Evolutionary conservation across 176 grass and related monocot genomes (phyloP).

Genomic region (Typha latifolia): DNA sequence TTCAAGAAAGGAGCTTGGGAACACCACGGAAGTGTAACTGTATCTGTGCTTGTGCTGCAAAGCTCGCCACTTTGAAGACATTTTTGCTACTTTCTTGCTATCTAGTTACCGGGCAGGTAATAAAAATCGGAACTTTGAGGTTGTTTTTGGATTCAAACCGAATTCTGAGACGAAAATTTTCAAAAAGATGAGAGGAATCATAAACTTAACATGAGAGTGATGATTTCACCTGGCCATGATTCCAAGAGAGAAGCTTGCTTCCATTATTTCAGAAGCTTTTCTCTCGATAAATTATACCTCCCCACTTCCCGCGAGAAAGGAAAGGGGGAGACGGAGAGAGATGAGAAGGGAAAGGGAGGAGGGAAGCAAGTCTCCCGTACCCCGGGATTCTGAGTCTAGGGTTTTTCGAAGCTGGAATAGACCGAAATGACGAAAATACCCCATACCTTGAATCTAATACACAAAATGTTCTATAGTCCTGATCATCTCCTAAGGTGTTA

Average conservation of each 20-base stretch:
- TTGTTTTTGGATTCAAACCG: not conserved
- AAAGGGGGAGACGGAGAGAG: not conserved
- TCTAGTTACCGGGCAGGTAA: not conserved
- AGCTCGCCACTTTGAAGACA: slow-evolving; percentile 89
- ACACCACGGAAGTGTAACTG: slow-evolving; percentile 77
- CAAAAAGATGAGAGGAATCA: not conserved
- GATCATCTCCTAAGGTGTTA: no score
- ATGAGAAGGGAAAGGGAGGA: not conserved
- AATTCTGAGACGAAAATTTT: not conserved
- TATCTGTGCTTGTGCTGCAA: slow-evolving; percentile 81
- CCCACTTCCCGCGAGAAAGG: slow-evolving; percentile 17
- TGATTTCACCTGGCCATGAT: not conserved
- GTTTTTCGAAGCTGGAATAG: no score
- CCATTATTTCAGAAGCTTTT: not conserved
- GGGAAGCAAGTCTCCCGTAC: slow-evolving; percentile 6
- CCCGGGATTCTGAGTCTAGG: slow-evolving; percentile 13
- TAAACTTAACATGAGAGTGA: not conserved
- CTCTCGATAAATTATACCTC: not conserved
- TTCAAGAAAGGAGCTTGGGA: slow-evolving; percentile 60
- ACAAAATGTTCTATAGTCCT: no score
- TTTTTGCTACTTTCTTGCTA: slow-evolving; percentile 17
- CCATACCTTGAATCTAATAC: no score
- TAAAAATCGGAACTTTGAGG: not conserved
- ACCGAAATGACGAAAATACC: no score
- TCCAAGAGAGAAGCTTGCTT: not conserved